Evolutionary conservation across 768 basidiomycete species (phyloP), one percentile per base, ranked within the genome.

Genomic region (Suillus occidentalis): DNA sequence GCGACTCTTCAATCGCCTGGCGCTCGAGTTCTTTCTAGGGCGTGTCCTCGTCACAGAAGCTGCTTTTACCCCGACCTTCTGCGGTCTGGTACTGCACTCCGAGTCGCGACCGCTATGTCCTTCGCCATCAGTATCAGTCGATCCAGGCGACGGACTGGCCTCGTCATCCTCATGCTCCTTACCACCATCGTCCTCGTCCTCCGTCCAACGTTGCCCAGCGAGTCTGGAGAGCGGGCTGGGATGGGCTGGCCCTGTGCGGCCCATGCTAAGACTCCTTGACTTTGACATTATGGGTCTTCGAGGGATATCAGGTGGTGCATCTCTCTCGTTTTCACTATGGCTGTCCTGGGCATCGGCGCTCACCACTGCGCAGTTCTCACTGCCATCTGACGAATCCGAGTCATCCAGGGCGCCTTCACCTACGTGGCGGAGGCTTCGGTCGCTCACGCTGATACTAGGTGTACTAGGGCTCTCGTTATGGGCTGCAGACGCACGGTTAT

Each of bases 391-490:
- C 1, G 90, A 90, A 76, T 92, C 91, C 0, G 90, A 92, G 70
- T 92, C 90, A 64, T 90, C 89, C 4, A 94, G 75, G 1, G 88
- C 89, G 34, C 91, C 90, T 70, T 92, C 92, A 5, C 91, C 91
- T 13, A 89, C 85, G 69, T 91, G 87, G 2, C 85, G 79, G 39
- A 85, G 76, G 65, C 84, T 90, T 61, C 74, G 74, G 61, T 82
- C 79, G 66, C 79, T 80, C 14, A 79, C 78, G 67, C 34, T 39
- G 18, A 55, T 55, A 43, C 70, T 69, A n/a, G 76, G 74, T 3
- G 63, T 72, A 50, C 74, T 78, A 4, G 74, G 72, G 55, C 69
- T 77, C 40, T 79, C 79, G 60, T 75, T 77, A 40, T 70, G 72
- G 0, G 68, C 60, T 37, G 83, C 70, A 0, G 87, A 87, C 4